Percentiles rank a stretch among this genome's conserved stretches.
phyloP scores from a whole-genome alignment of 2,329 filamentous ascomycete genomes.

The Westerdykella sp. region DNA sequence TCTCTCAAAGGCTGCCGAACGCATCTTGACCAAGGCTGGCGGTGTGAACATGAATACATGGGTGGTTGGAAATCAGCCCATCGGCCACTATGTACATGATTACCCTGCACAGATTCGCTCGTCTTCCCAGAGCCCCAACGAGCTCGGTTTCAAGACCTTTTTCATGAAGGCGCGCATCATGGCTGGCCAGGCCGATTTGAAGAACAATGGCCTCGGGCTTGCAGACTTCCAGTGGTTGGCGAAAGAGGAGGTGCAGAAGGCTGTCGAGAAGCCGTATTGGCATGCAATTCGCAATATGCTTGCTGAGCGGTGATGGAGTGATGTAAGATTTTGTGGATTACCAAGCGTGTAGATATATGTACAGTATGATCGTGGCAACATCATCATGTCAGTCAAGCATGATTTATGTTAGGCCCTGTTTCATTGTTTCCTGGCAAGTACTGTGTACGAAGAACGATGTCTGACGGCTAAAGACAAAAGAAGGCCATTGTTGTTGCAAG shows the following conservation, averaged over 20 bases:
- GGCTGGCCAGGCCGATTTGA: slow-evolving; percentile 85
- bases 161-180: slow-evolving; percentile 96
- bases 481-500: too few relatives aligned
- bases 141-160: slow-evolving; percentile 75
- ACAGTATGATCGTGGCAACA: background rate
- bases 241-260: slow-evolving; percentile 73
- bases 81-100: slow-evolving; percentile 67
- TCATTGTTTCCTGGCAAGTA: too few relatives aligned
- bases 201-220: slow-evolving; percentile 63
- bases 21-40: slow-evolving; percentile 68
- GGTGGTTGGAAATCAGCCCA: slow-evolving; percentile 84
- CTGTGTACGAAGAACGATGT: too few relatives aligned
- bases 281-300: slow-evolving; percentile 75
- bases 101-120: slow-evolving; percentile 40
- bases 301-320: slow-evolving; percentile 56
- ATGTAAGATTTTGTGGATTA: background rate
- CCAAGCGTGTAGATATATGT: background rate
- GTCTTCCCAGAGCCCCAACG: slow-evolving; percentile 25
- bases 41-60: slow-evolving; percentile 98
- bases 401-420: too few relatives aligned
- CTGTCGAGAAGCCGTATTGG: slow-evolving; percentile 65
- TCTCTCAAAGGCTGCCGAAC: slow-evolving; percentile 64
- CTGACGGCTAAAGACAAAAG: too few relatives aligned
- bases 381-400: too few relatives aligned
- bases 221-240: slow-evolving; percentile 88